These are phyloP conservation scores for Melampsora larici-populina DNA, from an alignment of 1,284 basidiomycete genomes.

Conservation along the genomic window DNA sequence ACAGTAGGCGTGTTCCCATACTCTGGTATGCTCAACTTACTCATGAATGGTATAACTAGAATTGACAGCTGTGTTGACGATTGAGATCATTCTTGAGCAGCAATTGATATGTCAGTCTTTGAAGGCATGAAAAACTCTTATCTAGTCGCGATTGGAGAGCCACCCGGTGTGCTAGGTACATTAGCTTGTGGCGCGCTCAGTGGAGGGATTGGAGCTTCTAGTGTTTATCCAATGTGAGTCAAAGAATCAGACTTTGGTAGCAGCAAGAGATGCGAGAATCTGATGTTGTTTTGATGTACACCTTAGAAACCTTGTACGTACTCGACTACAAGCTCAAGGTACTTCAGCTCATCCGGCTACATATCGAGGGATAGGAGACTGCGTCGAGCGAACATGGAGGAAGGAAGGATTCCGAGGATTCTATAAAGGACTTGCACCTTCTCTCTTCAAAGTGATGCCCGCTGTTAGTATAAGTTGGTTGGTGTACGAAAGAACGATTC, in stretches of 20 bases:
- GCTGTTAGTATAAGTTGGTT: conserved; percentile 92
- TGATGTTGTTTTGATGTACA: neutral
- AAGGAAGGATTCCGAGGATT: conserved; percentile 90
- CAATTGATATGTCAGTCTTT: conserved; percentile 56
- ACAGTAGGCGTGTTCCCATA: conserved; percentile 57
- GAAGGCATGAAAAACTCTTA: conserved; percentile 57
- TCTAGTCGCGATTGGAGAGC: conserved; percentile 54
- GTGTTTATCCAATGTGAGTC: conserved; percentile 52
- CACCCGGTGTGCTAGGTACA: conserved; percentile 54
- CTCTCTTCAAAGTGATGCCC: conserved; percentile 69
- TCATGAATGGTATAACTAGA: neutral
- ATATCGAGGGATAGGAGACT: conserved; percentile 85
- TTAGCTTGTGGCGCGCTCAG: conserved; percentile 55
- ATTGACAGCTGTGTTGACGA: neutral
- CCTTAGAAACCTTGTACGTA: conserved; percentile 83
- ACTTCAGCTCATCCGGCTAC: conserved; percentile 83
- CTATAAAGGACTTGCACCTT: conserved; percentile 65
- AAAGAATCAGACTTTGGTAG: neutral
- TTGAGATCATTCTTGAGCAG: neutral
- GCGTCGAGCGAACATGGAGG: conserved; percentile 72
- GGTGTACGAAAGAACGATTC: conserved; percentile 42
- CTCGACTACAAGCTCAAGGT: conserved; percentile 90
- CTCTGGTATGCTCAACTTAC: conserved; percentile 47
- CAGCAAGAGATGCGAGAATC: neutral
- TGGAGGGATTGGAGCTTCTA: conserved; percentile 56